A percentile compares a stretch with the other conserved stretches of the same genome.
These are phyloP conservation scores for Candida pini DNA, from an alignment of 805 yeast species.

Conservation along the genomic window DNA sequence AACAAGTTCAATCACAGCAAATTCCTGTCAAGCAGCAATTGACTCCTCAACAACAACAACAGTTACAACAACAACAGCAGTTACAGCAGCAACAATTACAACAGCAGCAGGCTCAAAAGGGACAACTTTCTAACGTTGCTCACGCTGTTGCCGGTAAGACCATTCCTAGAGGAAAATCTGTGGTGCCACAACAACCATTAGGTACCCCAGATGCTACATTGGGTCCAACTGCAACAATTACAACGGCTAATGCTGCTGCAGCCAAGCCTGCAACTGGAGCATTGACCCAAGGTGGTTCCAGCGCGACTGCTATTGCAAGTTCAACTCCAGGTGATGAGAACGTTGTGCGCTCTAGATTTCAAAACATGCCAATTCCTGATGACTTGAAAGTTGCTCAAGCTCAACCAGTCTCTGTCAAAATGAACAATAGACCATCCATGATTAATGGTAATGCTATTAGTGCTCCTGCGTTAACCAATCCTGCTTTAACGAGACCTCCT, in stretches of 20 bases:
- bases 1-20: no score
- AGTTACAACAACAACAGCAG: constrained; percentile 8
- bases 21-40: constrained; percentile 4
- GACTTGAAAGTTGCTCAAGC: constrained; percentile 63
- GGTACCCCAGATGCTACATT: constrained; percentile 2
- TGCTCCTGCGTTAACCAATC: constrained; percentile 67
- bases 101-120: constrained; percentile 5
- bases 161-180: no score
- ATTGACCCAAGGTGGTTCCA: constrained; percentile 8
- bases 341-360: constrained; percentile 47
- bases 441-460: constrained; percentile 78
- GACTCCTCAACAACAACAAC: constrained; percentile 7
- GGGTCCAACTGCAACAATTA: constrained; percentile 4
- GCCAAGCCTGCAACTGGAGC: constrained; percentile 6
- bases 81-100: constrained; percentile 8
- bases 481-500: constrained; percentile 70
- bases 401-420: constrained; percentile 54
- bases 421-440: constrained; percentile 70
- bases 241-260: constrained; percentile 4
- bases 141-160: no score
- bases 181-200: no score
- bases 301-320: no score
- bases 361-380: constrained; percentile 68
- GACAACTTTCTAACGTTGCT: no score
- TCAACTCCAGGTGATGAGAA: constrained; percentile 21